Evolutionary conservation across 352 stramenopile genomes (phyloP), one percentile per base, ranked within the genome.

Genomic region (Pythium insidiosum): DNA sequence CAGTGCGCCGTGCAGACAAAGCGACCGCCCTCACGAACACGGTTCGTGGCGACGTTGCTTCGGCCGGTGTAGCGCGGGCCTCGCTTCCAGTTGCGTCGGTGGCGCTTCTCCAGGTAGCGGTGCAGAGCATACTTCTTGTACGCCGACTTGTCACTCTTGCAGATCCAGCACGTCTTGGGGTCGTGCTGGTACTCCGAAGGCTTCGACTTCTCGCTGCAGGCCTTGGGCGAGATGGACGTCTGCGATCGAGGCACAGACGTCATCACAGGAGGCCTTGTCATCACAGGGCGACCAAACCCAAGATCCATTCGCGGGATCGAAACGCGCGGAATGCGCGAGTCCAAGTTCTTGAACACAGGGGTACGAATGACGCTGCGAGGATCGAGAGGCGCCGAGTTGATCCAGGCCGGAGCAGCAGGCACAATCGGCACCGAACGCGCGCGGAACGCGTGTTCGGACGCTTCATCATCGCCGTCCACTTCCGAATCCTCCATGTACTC

Each of bases 1-100:
- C 80, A 92, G 33, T 83, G 77, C 39, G 75, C 83, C 19, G 72
- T 88, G 52, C 69, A 85, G 36, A 89, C 77, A 47, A 92, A 92
- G 39, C 80, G 80, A 12, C 80, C 80, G 34, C 80, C 75, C 53
- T 92, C 77, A 45, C 80, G 80, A 45, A 89, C 77, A 49, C 80
- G 75, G 33, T 73, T 83, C 18, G 80, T 81, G 28, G 80, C 80
- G 7, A 92, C 80, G 43, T 82, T 73, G 52, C 76, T 89, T 24
- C 80, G 74, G 20, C 76, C 80, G 47, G 54, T 74, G 64, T 92
- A 92, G 18, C 80, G 80, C 54, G 77, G 76, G 24, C 74, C 77
- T 34, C 73, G 77, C 61, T 88, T 90, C 77, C 77, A 90, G 64
- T 88, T 89, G 43, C 80, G 72, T 22, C 77, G 73, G 53, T 71